Evolutionary conservation across 306 rosid species (phyloP).

Genomic region (Inga leiocalycina): DNA sequence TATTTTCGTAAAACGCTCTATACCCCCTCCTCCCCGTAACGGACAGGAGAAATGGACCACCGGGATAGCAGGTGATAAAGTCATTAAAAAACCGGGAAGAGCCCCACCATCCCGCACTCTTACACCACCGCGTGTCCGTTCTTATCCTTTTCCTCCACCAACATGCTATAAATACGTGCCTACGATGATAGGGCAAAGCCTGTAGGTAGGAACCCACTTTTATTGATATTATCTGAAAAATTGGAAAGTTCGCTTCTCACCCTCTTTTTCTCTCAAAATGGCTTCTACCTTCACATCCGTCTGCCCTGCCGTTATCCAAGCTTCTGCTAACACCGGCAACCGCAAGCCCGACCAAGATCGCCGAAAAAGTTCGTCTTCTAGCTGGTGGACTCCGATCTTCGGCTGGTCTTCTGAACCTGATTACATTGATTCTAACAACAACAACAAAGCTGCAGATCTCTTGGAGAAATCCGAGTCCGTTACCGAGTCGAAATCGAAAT

Average conservation of each 20-base stretch:
- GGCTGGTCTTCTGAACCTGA: constrained; percentile 84
- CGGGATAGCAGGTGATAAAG: constrained; percentile 25
- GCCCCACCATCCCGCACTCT: constrained; percentile 23
- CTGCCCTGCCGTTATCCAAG: constrained; percentile 43
- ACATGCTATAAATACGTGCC: constrained; percentile 35
- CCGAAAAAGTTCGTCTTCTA: constrained; percentile 50
- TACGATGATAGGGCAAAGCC: not conserved
- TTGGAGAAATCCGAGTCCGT: constrained; percentile 25
- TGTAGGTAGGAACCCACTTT: not conserved
- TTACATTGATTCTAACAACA: constrained; percentile 56
- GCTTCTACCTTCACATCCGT: constrained; percentile 51
- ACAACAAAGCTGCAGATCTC: constrained; percentile 12
- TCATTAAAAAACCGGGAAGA: constrained; percentile 33
- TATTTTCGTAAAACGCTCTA: not conserved
- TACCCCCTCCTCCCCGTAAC: not conserved
- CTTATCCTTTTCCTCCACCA: constrained; percentile 58
- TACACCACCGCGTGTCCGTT: constrained; percentile 47
- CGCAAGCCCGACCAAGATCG: constrained; percentile 39
- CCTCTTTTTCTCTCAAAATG: constrained; percentile 34
- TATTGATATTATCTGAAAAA: not conserved
- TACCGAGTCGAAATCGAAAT: constrained; percentile 26
- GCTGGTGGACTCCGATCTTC: constrained; percentile 86
- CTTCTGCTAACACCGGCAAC: constrained; percentile 45
- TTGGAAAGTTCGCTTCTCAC: not conserved
- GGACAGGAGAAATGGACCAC: not conserved